Evolutionary conservation across 2,329 filamentous ascomycete species (phyloP).

Genomic region (Colletotrichum sansevieriae): DNA sequence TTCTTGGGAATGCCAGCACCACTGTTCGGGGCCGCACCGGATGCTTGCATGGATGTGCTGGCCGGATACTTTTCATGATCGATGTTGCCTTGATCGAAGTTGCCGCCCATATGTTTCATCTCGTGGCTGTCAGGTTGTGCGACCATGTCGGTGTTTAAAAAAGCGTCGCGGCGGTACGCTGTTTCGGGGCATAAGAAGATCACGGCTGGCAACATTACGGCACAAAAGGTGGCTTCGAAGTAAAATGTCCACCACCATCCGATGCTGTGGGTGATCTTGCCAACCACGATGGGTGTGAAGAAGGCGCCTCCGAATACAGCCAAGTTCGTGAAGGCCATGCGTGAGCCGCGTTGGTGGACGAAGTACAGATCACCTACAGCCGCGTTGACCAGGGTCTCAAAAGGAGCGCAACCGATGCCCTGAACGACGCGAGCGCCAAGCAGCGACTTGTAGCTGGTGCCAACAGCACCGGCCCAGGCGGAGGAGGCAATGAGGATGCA

Average conservation of each 20-base stretch:
- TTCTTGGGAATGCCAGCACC: slow-evolving; percentile 59
- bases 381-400: slow-evolving; percentile 90
- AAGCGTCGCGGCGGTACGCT: slow-evolving; percentile 75
- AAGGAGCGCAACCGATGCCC: slow-evolving; percentile 87
- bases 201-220: slow-evolving; percentile 75
- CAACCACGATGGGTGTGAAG: slow-evolving; percentile 88
- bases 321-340: slow-evolving; percentile 84
- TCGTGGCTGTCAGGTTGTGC: slow-evolving; percentile 49
- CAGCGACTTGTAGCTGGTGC: slow-evolving; percentile 77
- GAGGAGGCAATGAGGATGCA: slow-evolving; percentile 79
- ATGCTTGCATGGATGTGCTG: background rate
- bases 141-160: slow-evolving; percentile 79
- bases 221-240: slow-evolving; percentile 87
- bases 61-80: slow-evolving; percentile 20
- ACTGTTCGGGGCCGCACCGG: background rate
- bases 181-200: slow-evolving; percentile 86
- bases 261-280: slow-evolving; percentile 82
- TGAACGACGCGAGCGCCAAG: slow-evolving; percentile 86
- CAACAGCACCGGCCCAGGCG: slow-evolving; percentile 81
- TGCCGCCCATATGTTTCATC: background rate
- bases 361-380: slow-evolving; percentile 91
- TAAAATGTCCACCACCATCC: slow-evolving; percentile 93
- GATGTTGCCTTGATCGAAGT: background rate
- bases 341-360: slow-evolving; percentile 84
- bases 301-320: slow-evolving; percentile 69